Evolutionary conservation across 345 rosid species (phyloP).

Genomic region (Sonneratia alba): DNA sequence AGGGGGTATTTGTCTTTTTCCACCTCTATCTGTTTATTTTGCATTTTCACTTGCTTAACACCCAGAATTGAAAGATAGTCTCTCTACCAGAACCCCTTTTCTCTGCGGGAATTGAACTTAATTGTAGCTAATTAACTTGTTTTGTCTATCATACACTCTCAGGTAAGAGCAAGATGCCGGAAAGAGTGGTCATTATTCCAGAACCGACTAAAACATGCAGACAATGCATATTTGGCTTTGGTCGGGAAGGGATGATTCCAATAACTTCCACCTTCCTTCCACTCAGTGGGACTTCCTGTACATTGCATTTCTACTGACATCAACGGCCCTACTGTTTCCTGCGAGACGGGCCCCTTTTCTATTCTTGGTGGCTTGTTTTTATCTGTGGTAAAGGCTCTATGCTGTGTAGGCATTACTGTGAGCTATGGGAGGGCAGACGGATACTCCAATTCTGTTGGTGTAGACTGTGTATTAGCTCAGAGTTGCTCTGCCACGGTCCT

Average conservation of each 20-base stretch:
- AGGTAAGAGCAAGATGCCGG: conserved; percentile 81
- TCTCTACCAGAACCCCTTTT: background rate
- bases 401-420: background rate
- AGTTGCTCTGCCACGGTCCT: background rate
- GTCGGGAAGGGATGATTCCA: conserved; percentile 8
- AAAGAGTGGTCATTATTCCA: conserved; percentile 76
- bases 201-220: conserved; percentile 59
- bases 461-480: background rate
- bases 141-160: conserved; percentile 5
- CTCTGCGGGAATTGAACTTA: background rate
- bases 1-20: conserved; percentile 47
- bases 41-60: background rate
- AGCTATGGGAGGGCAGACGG: background rate
- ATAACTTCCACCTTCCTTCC: background rate
- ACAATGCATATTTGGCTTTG: conserved; percentile 35
- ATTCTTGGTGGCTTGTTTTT: background rate
- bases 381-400: background rate
- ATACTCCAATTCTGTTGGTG: background rate
- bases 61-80: background rate
- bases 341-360: background rate
- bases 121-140: background rate
- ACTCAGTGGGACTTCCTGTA: background rate
- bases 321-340: background rate
- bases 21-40: background rate
- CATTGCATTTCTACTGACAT: background rate